Percentiles rank a stretch among this genome's conserved stretches.
Evolutionary conservation across 176 grass and related monocot genomes (phyloP).

Genomic region (Carex pumila): DNA sequence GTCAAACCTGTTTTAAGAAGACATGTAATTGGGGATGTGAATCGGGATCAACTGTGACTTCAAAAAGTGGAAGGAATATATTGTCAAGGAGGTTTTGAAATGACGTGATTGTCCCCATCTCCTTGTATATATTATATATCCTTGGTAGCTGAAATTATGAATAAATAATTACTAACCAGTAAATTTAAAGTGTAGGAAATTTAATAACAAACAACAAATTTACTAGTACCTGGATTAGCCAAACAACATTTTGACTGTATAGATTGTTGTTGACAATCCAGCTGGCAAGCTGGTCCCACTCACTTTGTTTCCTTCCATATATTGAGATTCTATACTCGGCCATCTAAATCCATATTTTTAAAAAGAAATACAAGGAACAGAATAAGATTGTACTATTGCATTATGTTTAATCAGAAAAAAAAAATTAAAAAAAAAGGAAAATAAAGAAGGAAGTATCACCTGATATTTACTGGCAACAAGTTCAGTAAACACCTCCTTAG

Average conservation of each 20-base stretch:
- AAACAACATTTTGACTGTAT: constrained; percentile 93
- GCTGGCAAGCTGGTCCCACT: constrained; percentile 97
- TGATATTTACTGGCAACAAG: constrained; percentile 97
- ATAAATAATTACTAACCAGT: not conserved
- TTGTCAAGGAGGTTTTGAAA: constrained; percentile 96
- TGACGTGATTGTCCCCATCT: constrained; percentile 90
- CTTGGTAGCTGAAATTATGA: constrained; percentile 62
- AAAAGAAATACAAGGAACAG: not conserved
- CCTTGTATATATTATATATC: constrained; percentile 93
- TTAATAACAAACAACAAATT: not conserved
- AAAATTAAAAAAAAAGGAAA: not conserved
- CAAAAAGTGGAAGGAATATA: constrained; percentile 93
- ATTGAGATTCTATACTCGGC: constrained; percentile 91
- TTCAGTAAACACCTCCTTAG: constrained; percentile 88
- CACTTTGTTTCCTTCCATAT: constrained; percentile 97
- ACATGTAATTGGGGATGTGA: constrained; percentile 89
- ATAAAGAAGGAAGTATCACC: constrained; percentile 31
- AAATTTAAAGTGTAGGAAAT: not conserved
- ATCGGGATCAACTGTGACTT: constrained; percentile 79
- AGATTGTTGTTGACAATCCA: constrained; percentile 97
- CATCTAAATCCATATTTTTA: constrained; percentile 41
- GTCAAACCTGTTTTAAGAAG: constrained; percentile 85
- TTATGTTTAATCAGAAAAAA: not conserved
- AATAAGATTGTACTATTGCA: not conserved
- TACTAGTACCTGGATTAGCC: constrained; percentile 79